phyloP scores from a whole-genome alignment of 306 rosid genomes.

The Erythrophleum fordii region DNA sequence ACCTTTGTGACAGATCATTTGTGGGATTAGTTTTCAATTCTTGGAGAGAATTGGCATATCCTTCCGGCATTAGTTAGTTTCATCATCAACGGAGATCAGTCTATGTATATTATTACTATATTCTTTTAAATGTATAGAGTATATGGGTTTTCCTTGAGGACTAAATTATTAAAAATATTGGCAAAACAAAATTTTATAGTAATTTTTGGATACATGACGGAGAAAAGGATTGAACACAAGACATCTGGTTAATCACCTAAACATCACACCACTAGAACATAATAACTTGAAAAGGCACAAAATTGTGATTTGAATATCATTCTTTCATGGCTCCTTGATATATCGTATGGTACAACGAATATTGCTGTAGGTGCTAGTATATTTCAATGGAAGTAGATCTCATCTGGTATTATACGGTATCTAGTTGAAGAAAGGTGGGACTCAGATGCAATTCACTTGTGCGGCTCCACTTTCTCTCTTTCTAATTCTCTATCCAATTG shows the following conservation, averaged over 20 bases:
- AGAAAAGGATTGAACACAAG: background rate
- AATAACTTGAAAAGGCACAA: too few relatives aligned
- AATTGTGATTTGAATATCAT: too few relatives aligned
- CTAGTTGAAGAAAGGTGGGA: too few relatives aligned
- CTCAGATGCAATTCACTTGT: too few relatives aligned
- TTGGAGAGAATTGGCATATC: constrained; percentile 35
- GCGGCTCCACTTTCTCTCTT: too few relatives aligned
- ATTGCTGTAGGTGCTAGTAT: too few relatives aligned
- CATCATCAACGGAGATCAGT: constrained; percentile 25
- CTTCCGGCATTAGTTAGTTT: constrained; percentile 26
- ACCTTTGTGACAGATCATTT: constrained; percentile 21
- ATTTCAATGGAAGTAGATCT: too few relatives aligned
- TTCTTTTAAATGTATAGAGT: constrained; percentile 38
- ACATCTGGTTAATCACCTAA: background rate
- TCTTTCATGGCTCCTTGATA: too few relatives aligned
- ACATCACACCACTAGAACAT: too few relatives aligned
- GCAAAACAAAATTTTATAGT: background rate
- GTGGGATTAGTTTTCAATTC: constrained; percentile 36
- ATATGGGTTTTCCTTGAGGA: constrained; percentile 23
- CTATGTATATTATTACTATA: constrained; percentile 28
- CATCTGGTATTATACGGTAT: too few relatives aligned
- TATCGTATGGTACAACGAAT: too few relatives aligned
- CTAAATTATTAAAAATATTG: background rate
- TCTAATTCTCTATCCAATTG: too few relatives aligned
- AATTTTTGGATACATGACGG: background rate